Base-by-base conservation (phyloP, 495 filamentous ascomycete genomes). In the Chaetomium fimeti region DNA sequence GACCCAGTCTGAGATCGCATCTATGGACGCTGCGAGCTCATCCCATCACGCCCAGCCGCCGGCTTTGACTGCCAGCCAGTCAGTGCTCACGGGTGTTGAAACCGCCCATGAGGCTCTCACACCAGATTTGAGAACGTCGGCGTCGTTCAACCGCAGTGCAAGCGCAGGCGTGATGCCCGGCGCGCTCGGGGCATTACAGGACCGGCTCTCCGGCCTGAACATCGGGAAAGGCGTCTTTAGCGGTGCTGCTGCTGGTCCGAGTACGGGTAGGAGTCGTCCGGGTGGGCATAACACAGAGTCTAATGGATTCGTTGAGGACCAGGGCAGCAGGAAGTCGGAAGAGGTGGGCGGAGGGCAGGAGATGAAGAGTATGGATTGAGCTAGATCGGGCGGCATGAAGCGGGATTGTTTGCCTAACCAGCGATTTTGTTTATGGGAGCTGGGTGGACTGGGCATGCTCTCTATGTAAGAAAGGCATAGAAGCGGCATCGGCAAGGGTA, bases 191-290 rank as follows among this genome's bases (percentile, higher is more conserved):
- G 71, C 72, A 2, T 61, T 85, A 16, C 73, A 78, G 51, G 83
- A 83, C 22, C 80, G 80, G 38, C 79, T 85, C 29, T 72, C 76
- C 1, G 77, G 77, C 1, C 59, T 85, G 20, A 74, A 76, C n/a
- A 74, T 83, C 43, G 73, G 76, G 18, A 73, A 71, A 42, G 65
- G 64, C 18, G 61, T 76, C 22, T 71, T 75, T 61, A 70, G 69
- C 38, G 64, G 66, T n/a, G 49, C 43, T 29, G 29, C 29, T 24
- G 45, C 52, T 3, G 61, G 54, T 38, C 52, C 60, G 9, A 58
- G 53, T 43, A 66, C 64, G 36, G 63, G 61, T 38, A 66, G 64
- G 43, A 49, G 49, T 22, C 58, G 57, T 12, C 43, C 32, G 24
- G 64, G 64, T 7, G 64, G 32, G 24, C 57, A 59, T 22, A 47